phyloP scores from a whole-genome alignment of 2,329 filamentous ascomycete genomes.

The Endocalyx cinctus region DNA sequence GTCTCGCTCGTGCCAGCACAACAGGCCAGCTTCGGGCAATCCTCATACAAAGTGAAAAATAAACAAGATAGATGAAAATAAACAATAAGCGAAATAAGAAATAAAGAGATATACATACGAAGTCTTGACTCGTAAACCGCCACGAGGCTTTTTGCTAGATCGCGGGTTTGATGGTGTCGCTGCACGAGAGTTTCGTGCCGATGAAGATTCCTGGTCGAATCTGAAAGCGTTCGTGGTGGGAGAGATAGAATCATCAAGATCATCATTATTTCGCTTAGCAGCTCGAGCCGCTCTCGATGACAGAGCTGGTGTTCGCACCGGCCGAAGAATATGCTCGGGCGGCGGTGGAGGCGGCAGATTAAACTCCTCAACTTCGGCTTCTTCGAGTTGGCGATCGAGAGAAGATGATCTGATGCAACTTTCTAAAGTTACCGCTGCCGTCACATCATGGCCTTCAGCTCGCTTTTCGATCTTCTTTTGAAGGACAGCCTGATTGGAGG shows the following conservation, averaged over 20 bases:
- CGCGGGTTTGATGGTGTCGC: constrained; percentile 54
- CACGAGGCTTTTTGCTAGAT: constrained; percentile 55
- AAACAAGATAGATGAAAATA: constrained; percentile 9
- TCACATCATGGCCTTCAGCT: constrained; percentile 18
- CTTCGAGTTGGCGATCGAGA: constrained; percentile 13
- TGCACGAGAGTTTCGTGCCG: constrained; percentile 52
- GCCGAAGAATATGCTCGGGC: constrained; percentile 20
- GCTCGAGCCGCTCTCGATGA: constrained; percentile 26
- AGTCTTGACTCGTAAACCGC: constrained; percentile 61
- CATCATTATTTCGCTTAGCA: constrained; percentile 50
- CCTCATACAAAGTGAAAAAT: too few species aligned
- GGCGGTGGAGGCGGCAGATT: constrained; percentile 18
- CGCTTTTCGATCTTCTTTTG: constrained; percentile 21
- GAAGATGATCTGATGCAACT: constrained; percentile 16
- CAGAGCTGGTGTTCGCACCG: constrained; percentile 23
- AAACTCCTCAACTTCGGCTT: constrained; percentile 14
- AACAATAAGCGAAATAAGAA: constrained; percentile 9
- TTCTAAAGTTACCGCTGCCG: too few species aligned
- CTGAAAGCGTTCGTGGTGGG: constrained; percentile 47
- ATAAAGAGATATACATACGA: constrained; percentile 51
- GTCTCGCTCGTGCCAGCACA: constrained; percentile 24
- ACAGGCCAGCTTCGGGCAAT: too few species aligned
- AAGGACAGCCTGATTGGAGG: too few species aligned
- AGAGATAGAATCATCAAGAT: constrained; percentile 49
- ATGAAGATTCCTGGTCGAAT: constrained; percentile 41